These are phyloP conservation scores for Phialophora tarda DNA, from an alignment of 2,329 filamentous ascomycete species.

Conservation along the genomic window DNA sequence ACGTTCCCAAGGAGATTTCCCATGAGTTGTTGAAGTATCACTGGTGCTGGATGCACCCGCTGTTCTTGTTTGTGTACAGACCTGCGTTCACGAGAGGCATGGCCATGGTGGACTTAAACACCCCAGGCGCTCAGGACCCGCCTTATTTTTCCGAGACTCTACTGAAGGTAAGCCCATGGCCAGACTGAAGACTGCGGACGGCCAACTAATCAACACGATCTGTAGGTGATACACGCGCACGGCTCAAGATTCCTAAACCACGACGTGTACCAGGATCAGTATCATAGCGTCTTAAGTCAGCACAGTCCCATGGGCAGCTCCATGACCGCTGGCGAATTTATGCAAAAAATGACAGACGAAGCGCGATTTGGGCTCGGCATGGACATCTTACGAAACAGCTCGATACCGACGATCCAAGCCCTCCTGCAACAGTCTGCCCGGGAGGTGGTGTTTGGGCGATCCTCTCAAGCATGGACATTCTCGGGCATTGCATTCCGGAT, in stretches of 20 bases:
- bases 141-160: slow-evolving; percentile 41
- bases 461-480: slow-evolving; percentile 43
- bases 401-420: slow-evolving; percentile 43
- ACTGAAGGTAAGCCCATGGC: slow-evolving; percentile 33
- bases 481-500: slow-evolving; percentile 44
- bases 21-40: slow-evolving; percentile 41
- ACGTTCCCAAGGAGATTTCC: slow-evolving; percentile 40
- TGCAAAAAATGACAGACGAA: slow-evolving; percentile 37
- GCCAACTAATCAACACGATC: slow-evolving; percentile 5
- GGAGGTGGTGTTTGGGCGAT: slow-evolving; percentile 41
- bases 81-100: slow-evolving; percentile 42
- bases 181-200: background rate
- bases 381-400: slow-evolving; percentile 41
- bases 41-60: slow-evolving; percentile 43
- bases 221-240: slow-evolving; percentile 37
- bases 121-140: slow-evolving; percentile 33
- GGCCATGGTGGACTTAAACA: slow-evolving; percentile 34
- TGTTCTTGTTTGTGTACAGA: slow-evolving; percentile 43
- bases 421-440: slow-evolving; percentile 42
- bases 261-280: slow-evolving; percentile 38
- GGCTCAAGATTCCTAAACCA: slow-evolving; percentile 39
- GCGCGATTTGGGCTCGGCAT: slow-evolving; percentile 40
- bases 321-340: slow-evolving; percentile 33
- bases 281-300: slow-evolving; percentile 22
- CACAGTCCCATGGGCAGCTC: slow-evolving; percentile 24